phyloP scores from a whole-genome alignment of 2,329 filamentous ascomycete species.

The Hymenoscyphus occultus region DNA sequence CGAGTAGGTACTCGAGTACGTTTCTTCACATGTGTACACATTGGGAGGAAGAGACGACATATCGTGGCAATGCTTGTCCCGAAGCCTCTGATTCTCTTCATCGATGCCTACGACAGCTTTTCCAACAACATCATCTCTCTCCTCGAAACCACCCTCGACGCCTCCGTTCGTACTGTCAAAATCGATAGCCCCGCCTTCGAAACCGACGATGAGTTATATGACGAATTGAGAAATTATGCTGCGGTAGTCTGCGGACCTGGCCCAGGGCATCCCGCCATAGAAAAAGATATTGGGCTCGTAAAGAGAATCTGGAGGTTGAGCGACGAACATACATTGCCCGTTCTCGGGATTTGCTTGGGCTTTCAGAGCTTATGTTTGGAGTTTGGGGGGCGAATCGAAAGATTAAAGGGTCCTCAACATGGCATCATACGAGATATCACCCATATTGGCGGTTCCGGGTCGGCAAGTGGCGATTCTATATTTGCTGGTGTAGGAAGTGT shows the following conservation, averaged over 20 bases:
- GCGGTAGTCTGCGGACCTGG: constrained; percentile 89
- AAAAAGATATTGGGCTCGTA: constrained; percentile 81
- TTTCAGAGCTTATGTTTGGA: constrained; percentile 64
- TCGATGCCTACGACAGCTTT: constrained; percentile 97
- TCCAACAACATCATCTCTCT: constrained; percentile 90
- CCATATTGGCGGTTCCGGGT: constrained; percentile 41
- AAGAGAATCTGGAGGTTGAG: constrained; percentile 67
- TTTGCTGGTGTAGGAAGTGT: constrained; percentile 33
- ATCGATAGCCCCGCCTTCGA: constrained; percentile 62
- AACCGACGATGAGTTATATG: constrained; percentile 45
- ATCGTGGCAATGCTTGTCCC: constrained; percentile 30
- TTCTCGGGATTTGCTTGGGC: constrained; percentile 74
- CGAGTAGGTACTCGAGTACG: no score
- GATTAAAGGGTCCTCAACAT: constrained; percentile 55
- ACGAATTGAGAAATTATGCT: constrained; percentile 61
- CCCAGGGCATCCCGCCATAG: constrained; percentile 72
- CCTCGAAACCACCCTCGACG: constrained; percentile 65
- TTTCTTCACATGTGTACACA: background rate
- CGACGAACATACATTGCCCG: constrained; percentile 61
- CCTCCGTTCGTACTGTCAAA: constrained; percentile 66
- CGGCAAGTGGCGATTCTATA: constrained; percentile 20
- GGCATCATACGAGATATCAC: constrained; percentile 58
- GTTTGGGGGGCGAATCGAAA: constrained; percentile 54
- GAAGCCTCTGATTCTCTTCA: constrained; percentile 64
- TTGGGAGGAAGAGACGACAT: background rate